Evolutionary conservation across 1,284 basidiomycete species (phyloP).

Genomic region (Puccinia coronata): DNA sequence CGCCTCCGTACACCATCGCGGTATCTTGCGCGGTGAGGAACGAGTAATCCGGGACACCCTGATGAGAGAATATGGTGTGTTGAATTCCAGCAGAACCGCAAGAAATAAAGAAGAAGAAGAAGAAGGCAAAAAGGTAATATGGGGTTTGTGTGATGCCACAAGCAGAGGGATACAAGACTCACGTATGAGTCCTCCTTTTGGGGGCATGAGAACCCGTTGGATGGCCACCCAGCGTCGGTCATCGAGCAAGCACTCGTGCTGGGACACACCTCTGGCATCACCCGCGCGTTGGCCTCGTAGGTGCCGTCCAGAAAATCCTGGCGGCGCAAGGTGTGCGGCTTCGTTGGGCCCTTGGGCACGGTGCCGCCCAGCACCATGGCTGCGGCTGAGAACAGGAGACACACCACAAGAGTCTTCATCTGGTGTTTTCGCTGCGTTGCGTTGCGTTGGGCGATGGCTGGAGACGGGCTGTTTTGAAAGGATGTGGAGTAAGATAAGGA

Average conservation of each 20-base stretch:
- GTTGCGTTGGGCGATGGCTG: no score
- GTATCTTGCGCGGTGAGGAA: slow-evolving; percentile 27
- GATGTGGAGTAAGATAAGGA: no score
- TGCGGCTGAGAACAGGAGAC: not conserved
- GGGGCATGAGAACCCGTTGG: slow-evolving; percentile 17
- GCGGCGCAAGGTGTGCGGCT: not conserved
- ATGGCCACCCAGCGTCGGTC: slow-evolving; percentile 6
- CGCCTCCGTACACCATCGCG: slow-evolving; percentile 19
- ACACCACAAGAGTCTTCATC: no score
- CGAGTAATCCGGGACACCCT: slow-evolving; percentile 31
- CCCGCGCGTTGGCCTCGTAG: slow-evolving; percentile 22
- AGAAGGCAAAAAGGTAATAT: no score
- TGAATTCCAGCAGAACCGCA: no score
- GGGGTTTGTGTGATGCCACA: no score
- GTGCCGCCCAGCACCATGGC: not conserved
- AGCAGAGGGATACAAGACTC: not conserved
- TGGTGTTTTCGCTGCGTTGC: no score
- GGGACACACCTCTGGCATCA: slow-evolving; percentile 16
- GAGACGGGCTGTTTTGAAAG: no score
- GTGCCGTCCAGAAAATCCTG: slow-evolving; percentile 7
- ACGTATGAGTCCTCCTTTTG: slow-evolving; percentile 14
- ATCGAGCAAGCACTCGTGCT: slow-evolving; percentile 16
- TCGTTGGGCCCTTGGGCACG: no score
- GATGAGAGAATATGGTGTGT: not conserved
- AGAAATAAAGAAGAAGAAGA: not conserved